phyloP scores from a whole-genome alignment of 1,284 basidiomycete species.

The Irpex sp. region DNA sequence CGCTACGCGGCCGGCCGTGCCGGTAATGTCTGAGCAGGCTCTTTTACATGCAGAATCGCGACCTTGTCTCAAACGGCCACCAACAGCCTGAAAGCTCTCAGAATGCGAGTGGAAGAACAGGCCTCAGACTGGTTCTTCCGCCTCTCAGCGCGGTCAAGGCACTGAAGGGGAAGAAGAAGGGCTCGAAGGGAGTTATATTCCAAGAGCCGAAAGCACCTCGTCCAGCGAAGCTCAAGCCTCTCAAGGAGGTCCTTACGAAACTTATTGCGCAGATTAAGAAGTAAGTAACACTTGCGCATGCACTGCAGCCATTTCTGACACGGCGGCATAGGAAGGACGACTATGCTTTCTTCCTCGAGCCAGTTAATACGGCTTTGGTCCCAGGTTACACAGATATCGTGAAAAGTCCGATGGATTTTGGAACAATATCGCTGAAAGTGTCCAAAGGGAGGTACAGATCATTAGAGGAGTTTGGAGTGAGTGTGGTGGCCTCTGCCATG shows the following conservation, averaged over 20 bases:
- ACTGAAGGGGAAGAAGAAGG: slow-evolving; percentile 30
- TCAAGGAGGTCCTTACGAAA: slow-evolving; percentile 63
- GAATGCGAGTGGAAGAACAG: slow-evolving; percentile 20
- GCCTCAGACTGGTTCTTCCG: slow-evolving; percentile 32
- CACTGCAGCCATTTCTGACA: slow-evolving; percentile 2
- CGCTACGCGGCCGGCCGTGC: slow-evolving; percentile 6
- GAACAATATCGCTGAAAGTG: slow-evolving; percentile 72
- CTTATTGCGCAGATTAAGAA: slow-evolving; percentile 73
- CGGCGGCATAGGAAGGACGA: slow-evolving; percentile 64
- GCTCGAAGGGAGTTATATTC: slow-evolving; percentile 17
- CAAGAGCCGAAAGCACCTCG: slow-evolving; percentile 34
- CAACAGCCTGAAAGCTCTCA: slow-evolving; percentile 16
- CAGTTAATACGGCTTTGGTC: slow-evolving; percentile 63
- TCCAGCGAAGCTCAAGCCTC: slow-evolving; percentile 70
- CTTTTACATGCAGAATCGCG: slow-evolving; percentile 23
- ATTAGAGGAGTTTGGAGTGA: slow-evolving; percentile 71
- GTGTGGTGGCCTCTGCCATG: slow-evolving; percentile 23
- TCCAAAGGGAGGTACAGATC: slow-evolving; percentile 64
- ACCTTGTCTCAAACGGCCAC: slow-evolving; percentile 18
- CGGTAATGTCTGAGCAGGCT: slow-evolving; percentile 9
- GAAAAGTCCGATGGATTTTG: slow-evolving; percentile 78
- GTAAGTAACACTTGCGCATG: slow-evolving; percentile 33
- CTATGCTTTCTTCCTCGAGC: slow-evolving; percentile 79
- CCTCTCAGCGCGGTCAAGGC: slow-evolving; percentile 32
- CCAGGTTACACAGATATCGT: slow-evolving; percentile 69